These are phyloP conservation scores for Kwoniella shivajii DNA, from an alignment of 1,284 basidiomycete species.

Conservation along the genomic window DNA sequence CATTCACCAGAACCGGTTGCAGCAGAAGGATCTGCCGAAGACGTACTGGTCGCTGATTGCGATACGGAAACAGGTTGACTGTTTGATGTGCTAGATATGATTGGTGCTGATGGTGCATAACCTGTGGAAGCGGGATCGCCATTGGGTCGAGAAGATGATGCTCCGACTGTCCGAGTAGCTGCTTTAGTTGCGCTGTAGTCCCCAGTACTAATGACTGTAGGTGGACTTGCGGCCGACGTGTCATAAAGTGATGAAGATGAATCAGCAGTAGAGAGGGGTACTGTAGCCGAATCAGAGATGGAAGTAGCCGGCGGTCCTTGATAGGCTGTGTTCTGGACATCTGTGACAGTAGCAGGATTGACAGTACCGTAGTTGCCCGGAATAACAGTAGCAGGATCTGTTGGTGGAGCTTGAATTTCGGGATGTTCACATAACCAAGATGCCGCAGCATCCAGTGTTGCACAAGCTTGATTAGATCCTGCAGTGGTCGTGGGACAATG, in stretches of 20 bases:
- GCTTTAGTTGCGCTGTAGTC: too few species aligned
- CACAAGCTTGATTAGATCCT: background rate
- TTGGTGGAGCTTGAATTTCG: background rate
- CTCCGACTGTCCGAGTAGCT: background rate
- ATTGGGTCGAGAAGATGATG: background rate
- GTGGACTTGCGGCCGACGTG: background rate
- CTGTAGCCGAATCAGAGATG: background rate
- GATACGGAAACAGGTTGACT: background rate
- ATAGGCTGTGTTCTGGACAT: background rate
- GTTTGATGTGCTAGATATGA: background rate
- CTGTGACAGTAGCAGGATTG: background rate
- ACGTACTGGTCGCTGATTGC: background rate
- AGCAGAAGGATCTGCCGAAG: background rate
- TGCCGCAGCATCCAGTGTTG: background rate
- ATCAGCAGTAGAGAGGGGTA: too few species aligned
- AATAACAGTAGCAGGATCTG: background rate
- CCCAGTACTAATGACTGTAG: too few species aligned
- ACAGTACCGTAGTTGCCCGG: background rate
- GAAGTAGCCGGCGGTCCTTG: background rate
- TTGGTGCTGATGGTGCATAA: background rate
- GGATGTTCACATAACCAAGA: constrained; percentile 5
- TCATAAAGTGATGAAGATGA: too few species aligned
- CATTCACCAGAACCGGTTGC: background rate
- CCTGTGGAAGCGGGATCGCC: background rate
- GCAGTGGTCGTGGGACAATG: background rate